A percentile compares a stretch with the other conserved stretches of the same genome.
These are phyloP conservation scores for Fusarium sp. DNA, from an alignment of 2,329 filamentous ascomycete genomes.

Conservation along the genomic window DNA sequence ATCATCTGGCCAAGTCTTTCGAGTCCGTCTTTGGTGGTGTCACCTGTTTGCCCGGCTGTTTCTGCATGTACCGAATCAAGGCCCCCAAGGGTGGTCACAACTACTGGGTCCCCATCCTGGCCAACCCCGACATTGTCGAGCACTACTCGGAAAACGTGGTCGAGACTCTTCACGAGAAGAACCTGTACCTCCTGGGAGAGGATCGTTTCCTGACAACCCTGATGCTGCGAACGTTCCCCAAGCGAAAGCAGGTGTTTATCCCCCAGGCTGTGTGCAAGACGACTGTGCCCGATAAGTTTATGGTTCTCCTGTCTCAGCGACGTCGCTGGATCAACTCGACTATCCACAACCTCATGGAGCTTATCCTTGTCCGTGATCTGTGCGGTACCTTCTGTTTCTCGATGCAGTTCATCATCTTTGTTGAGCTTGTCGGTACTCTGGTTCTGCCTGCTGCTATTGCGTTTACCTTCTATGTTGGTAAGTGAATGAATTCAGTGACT, in stretches of 20 bases:
- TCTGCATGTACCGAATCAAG: conserved; percentile 99
- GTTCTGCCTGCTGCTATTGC: conserved; percentile 96
- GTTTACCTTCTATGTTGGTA: conserved; percentile 96
- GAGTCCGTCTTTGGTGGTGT: conserved; percentile 99
- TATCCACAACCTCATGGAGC: conserved; percentile 97
- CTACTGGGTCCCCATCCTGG: conserved; percentile 99
- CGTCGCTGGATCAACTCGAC: conserved; percentile 99
- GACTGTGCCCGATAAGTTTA: conserved; percentile 92
- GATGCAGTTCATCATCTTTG: conserved; percentile 98
- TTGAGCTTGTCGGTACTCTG: conserved; percentile 93
- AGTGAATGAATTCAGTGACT: conserved; percentile 54
- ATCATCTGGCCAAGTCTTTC: conserved; percentile 96
- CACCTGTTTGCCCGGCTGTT: conserved; percentile 97
- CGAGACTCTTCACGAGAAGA: conserved; percentile 98
- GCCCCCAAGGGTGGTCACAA: conserved; percentile 98
- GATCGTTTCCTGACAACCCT: conserved; percentile 96
- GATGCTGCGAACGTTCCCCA: conserved; percentile 98
- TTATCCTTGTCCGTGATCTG: conserved; percentile 93
- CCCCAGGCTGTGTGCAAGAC: conserved; percentile 99
- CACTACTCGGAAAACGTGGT: conserved; percentile 99
- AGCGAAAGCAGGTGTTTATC: conserved; percentile 98
- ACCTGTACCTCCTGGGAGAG: conserved; percentile 89
- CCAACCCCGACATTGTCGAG: conserved; percentile 98
- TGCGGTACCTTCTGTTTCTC: conserved; percentile 99
- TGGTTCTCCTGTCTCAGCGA: conserved; percentile 91